These are phyloP conservation scores for Sporothrix humicola DNA, from an alignment of 2,329 filamentous ascomycete genomes.

Conservation along the genomic window DNA sequence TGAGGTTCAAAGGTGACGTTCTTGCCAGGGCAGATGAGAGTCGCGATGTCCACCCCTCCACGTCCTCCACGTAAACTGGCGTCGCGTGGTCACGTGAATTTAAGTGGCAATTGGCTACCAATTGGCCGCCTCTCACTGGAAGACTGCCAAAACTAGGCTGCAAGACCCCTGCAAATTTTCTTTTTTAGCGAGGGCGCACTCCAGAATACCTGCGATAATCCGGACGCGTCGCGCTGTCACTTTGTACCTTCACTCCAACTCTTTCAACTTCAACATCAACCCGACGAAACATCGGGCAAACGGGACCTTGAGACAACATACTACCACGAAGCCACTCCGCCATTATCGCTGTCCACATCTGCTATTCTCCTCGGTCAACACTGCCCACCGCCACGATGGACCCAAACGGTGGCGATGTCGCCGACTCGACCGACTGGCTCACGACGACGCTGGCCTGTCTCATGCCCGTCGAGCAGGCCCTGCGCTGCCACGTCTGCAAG, in stretches of 20 bases:
- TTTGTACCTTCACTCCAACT: not conserved
- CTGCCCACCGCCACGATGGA: slow-evolving; percentile 31
- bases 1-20: no score
- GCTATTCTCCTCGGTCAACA: not conserved
- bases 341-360: no score
- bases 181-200: slow-evolving; percentile 5
- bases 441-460: slow-evolving; percentile 70
- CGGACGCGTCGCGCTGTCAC: slow-evolving; percentile 31
- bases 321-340: not conserved
- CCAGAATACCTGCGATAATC: not conserved
- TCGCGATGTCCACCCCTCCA: slow-evolving; percentile 17
- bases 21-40: not conserved
- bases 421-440: slow-evolving; percentile 87
- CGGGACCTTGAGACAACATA: not conserved
- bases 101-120: slow-evolving; percentile 9
- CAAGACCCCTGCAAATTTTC: slow-evolving; percentile 28
- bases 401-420: slow-evolving; percentile 51
- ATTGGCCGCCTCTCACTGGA: not conserved
- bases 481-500: slow-evolving; percentile 97
- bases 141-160: slow-evolving; percentile 9
- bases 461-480: slow-evolving; percentile 75
- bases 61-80: slow-evolving; percentile 19
- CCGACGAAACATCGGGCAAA: not conserved
- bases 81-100: slow-evolving; percentile 38
- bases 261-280: not conserved